Evolutionary conservation across 345 rosid species (phyloP).

Genomic region (Corymbia maculata): DNA sequence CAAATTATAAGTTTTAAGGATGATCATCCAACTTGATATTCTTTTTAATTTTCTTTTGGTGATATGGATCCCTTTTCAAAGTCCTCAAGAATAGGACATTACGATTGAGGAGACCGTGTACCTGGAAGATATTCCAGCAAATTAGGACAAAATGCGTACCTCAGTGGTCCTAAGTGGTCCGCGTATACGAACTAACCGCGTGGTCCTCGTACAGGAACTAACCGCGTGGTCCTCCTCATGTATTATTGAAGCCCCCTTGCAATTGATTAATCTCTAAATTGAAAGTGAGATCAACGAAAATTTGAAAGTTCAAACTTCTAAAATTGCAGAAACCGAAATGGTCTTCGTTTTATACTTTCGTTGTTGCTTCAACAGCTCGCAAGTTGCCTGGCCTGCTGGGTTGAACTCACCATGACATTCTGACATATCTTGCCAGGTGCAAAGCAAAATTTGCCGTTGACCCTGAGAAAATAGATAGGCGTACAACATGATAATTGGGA

Average conservation of each 20-base stretch:
- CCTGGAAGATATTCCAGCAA: not conserved
- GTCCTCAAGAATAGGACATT: not conserved
- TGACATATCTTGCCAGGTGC: not conserved
- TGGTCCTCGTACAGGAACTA: not conserved
- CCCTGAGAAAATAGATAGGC: not conserved
- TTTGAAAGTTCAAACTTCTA: not conserved
- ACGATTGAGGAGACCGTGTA: not conserved
- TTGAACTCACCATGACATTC: not conserved
- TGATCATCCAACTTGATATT: not conserved
- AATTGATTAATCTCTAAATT: not conserved
- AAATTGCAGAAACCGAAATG: not conserved
- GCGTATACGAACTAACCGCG: not conserved
- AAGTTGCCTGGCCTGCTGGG: not conserved
- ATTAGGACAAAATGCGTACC: not conserved
- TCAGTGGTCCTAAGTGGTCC: not conserved
- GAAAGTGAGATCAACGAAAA: not conserved
- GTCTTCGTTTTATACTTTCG: too few relatives aligned
- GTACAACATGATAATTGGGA: not conserved
- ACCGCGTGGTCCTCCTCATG: not conserved
- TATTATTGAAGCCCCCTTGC: not conserved
- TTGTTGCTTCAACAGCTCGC: not conserved
- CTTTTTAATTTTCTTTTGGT: not conserved
- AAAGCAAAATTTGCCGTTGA: not conserved
- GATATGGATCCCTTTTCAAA: not conserved
- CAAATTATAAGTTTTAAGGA: not conserved